Percentiles rank a stretch among this genome's conserved stretches.
phyloP scores from a whole-genome alignment of 2,329 filamentous ascomycete species.

The Aureobasidium sp. region DNA sequence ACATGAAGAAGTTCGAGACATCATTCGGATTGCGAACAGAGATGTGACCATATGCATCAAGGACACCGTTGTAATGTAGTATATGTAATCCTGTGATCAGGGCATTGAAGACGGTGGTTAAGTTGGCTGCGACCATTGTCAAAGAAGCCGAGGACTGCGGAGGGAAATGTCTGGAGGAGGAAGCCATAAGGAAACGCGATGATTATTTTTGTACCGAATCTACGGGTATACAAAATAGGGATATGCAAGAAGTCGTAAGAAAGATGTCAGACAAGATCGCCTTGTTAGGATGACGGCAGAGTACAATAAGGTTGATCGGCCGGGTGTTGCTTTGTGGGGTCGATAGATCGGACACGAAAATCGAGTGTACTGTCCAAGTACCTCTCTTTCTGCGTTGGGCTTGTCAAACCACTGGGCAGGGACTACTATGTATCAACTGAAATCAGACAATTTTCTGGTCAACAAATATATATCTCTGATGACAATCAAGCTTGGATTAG shows the following conservation, averaged over 20 bases:
- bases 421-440: no score
- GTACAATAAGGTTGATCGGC: background rate
- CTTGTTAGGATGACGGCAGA: background rate
- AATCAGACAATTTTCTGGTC: no score
- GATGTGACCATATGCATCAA: conserved; percentile 51
- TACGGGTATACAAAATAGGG: background rate
- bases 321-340: background rate
- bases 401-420: no score
- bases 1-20: conserved; percentile 43
- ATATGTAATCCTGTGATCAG: conserved; percentile 46
- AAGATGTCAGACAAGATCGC: background rate
- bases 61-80: conserved; percentile 44
- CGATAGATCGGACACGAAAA: background rate
- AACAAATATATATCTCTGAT: conserved; percentile 42
- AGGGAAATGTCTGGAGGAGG: background rate
- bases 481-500: conserved; percentile 35
- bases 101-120: conserved; percentile 18
- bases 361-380: no score
- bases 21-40: conserved; percentile 46
- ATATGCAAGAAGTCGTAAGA: background rate
- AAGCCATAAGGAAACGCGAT: background rate
- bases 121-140: conserved; percentile 16
- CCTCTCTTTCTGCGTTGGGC: no score
- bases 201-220: background rate
- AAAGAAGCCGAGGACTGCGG: background rate